Evolutionary conservation across 805 yeast genomes (phyloP).

Genomic region (Suhomyces faveliae): DNA sequence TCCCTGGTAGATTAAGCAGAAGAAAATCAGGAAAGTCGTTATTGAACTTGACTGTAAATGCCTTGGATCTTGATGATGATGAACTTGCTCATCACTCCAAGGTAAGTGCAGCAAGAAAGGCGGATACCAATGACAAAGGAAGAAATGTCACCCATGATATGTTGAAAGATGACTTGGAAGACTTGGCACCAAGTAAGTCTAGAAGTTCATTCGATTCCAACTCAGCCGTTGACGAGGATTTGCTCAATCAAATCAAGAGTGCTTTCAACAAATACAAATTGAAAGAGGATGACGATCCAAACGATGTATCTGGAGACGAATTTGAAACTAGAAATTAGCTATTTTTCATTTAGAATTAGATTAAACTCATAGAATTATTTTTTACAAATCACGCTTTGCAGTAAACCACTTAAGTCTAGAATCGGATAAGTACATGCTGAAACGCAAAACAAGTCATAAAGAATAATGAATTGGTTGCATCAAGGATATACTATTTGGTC

Average conservation of each 20-base stretch:
- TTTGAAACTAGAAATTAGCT: conserved; percentile 36
- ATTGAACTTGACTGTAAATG: conserved; percentile 62
- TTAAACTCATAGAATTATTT: background rate
- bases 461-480: too few species aligned
- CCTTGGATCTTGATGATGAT: conserved; percentile 66
- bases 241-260: conserved; percentile 33
- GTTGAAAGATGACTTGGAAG: conserved; percentile 18
- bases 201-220: conserved; percentile 31
- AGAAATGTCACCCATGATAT: conserved; percentile 19
- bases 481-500: too few species aligned
- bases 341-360: background rate
- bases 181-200: conserved; percentile 18
- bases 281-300: conserved; percentile 35
- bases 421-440: too few species aligned
- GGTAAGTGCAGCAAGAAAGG: conserved; percentile 17
- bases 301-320: conserved; percentile 52
- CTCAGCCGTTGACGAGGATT: conserved; percentile 30
- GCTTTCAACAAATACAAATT: conserved; percentile 35
- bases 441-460: too few species aligned
- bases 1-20: conserved; percentile 55
- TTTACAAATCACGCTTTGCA: too few species aligned
- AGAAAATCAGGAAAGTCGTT: conserved; percentile 76
- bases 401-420: too few species aligned
- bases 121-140: conserved; percentile 14
- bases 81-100: conserved; percentile 35